Evolutionary conservation across 2,329 filamentous ascomycete species (phyloP).

Genomic region (Fusarium dimerum): DNA sequence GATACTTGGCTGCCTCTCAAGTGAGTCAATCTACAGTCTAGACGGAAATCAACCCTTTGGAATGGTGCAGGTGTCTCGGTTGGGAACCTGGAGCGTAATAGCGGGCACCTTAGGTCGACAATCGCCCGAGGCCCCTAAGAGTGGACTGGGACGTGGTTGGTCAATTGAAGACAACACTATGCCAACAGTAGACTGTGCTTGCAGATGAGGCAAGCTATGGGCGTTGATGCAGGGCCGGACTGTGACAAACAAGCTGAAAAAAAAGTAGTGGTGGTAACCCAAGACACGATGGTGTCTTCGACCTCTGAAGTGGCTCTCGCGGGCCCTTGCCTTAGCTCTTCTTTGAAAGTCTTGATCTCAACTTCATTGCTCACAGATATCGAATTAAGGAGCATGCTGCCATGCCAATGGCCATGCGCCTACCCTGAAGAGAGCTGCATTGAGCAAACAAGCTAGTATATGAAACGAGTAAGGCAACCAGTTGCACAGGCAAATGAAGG

Average conservation of each 20-base stretch:
- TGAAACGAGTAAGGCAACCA: not conserved
- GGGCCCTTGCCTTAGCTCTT: conserved; percentile 6
- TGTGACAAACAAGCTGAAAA: not conserved
- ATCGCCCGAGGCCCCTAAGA: too few relatives aligned
- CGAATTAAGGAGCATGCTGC: not conserved
- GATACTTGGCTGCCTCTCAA: too few relatives aligned
- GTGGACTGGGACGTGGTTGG: too few relatives aligned
- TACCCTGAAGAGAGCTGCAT: not conserved
- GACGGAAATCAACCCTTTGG: too few relatives aligned
- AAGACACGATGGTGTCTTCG: not conserved
- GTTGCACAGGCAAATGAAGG: not conserved
- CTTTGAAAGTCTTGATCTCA: not conserved
- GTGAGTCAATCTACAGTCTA: too few relatives aligned
- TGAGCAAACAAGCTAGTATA: not conserved
- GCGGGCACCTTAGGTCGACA: too few relatives aligned
- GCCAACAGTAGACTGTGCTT: too few relatives aligned
- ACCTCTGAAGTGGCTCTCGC: not conserved
- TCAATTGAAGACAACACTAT: too few relatives aligned
- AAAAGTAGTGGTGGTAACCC: conserved; percentile 5
- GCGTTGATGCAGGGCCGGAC: not conserved
- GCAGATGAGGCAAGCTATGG: too few relatives aligned
- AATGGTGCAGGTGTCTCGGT: too few relatives aligned
- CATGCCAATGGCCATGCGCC: not conserved
- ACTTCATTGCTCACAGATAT: not conserved
- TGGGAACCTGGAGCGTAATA: too few relatives aligned